A percentile compares a stretch with the other conserved stretches of the same genome.
phyloP scores from a whole-genome alignment of 2,329 filamentous ascomycete species.

The Myriangium duriaei region DNA sequence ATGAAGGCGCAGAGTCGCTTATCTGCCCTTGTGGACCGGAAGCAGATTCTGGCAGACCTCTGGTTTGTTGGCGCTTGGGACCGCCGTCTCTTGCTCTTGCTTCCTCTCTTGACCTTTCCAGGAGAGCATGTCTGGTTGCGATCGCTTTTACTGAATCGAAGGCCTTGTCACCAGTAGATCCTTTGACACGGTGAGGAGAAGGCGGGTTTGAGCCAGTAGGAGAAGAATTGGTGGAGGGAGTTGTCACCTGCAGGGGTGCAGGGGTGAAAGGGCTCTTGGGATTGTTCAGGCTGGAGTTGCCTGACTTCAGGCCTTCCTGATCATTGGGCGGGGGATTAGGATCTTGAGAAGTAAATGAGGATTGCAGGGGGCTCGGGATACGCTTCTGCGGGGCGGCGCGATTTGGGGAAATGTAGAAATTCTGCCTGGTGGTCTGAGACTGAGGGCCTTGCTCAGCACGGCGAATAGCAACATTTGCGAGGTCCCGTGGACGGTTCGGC shows the following conservation, averaged over 20 bases:
- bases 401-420: slow-evolving; percentile 9
- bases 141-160: slow-evolving; percentile 16
- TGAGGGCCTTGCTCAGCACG: slow-evolving; percentile 2
- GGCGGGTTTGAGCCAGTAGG: background rate
- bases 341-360: background rate
- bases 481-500: slow-evolving; percentile 8
- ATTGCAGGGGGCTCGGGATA: slow-evolving; percentile 7
- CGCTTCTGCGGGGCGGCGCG: slow-evolving; percentile 1
- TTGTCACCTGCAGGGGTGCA: background rate
- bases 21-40: slow-evolving; percentile 10
- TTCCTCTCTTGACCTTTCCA: slow-evolving; percentile 15
- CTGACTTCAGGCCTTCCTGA: background rate
- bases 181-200: slow-evolving; percentile 5
- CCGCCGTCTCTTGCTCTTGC: slow-evolving; percentile 12
- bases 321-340: background rate
- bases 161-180: slow-evolving; percentile 12
- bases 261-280: background rate
- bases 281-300: background rate
- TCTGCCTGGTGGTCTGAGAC: slow-evolving; percentile 6
- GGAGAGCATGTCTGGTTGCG: slow-evolving; percentile 17
- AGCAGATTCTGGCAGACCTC: slow-evolving; percentile 5
- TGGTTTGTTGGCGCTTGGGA: slow-evolving; percentile 9
- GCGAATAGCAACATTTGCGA: slow-evolving; percentile 7
- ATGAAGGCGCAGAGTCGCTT: slow-evolving; percentile 10
- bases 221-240: background rate